Conservation (phyloP, 495 filamentous ascomycete species). For the Trichoderma gamsii region DNA sequence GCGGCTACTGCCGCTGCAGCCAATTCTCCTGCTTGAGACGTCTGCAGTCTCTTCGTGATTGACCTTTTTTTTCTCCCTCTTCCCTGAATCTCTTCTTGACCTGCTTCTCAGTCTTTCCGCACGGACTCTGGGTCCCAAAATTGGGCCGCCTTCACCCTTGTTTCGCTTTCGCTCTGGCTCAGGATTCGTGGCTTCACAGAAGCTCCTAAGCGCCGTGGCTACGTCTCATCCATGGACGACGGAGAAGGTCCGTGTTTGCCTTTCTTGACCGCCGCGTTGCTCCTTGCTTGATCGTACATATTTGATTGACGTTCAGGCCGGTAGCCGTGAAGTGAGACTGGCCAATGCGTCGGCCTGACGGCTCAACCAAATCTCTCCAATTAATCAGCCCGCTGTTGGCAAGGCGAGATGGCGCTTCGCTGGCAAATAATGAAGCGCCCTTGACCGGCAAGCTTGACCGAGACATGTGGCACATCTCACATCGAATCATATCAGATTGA, state of each 20-base stretch:
- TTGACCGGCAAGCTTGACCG: conserved; percentile 6
- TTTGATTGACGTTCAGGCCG: neutral
- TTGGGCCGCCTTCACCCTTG: neutral
- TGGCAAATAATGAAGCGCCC: neutral
- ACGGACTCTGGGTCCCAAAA: conserved; percentile 11
- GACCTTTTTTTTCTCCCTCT: neutral
- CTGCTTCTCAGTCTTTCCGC: neutral
- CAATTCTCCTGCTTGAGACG: neutral
- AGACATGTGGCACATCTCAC: neutral
- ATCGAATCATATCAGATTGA: neutral
- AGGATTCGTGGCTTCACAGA: neutral
- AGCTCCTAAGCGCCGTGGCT: neutral
- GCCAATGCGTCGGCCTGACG: neutral
- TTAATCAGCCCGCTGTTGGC: neutral
- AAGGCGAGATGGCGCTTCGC: neutral
- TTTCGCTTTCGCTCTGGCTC: neutral
- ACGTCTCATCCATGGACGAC: neutral
- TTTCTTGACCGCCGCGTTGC: neutral
- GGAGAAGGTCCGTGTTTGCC: neutral
- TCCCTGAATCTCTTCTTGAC: neutral
- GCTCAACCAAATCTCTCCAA: neutral
- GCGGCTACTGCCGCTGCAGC: neutral
- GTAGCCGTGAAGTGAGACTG: neutral
- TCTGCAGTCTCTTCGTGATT: neutral
- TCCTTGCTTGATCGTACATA: neutral